Base-by-base conservation (phyloP, 106 monocot genomes). In the Dendrobium officinale region DNA sequence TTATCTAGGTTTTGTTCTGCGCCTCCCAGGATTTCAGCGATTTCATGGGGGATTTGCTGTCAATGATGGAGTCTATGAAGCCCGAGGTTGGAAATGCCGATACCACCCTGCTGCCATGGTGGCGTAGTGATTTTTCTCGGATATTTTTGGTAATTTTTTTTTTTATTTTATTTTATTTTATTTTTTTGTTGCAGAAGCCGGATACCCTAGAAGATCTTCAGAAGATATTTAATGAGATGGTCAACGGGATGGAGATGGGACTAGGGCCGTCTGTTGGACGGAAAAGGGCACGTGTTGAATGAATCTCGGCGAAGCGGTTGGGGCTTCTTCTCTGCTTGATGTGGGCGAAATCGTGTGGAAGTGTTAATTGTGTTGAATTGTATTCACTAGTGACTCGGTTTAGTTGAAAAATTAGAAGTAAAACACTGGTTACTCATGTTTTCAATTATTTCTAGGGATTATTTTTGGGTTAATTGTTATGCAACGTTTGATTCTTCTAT, bases 171-270 rank as follows among this genome's bases (percentile, higher is more conserved):
- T 20, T 67, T 31, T 56, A 29, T 29, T 29, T 72, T 0, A 0
- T 75, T 82, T 20, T 67, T 31, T 56, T 37, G 26, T 26, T 18
- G 78, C 83, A 93, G 96, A 89, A 87, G 76, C 88, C 89, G 78
- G 91, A 92, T 64, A 92, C 84, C 47, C 81, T 94, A 44, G 94
- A 97, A 85, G 96, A 94, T 68, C 77, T 97, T 43, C 94, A 97
- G 89, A 85, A 82, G 84, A 94, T 97, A 90, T 90, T 97, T 80
- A 83, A 74, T 33, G 96, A 97, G 61, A 80, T 97, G 40, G 86
- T 91, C 9, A 74, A 59, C 27, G 89, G 83, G 6, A 77, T 82
- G 82, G 77, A 64, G 33, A 78, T 72, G 77, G 82, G 77, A 17
- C 44, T 24, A 29, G 77, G n/a, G 16, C 67, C 75, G 55, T 51